Evolutionary conservation across 805 yeast species (phyloP), one percentile per base, ranked within the genome.

Genomic region (Yueomyces sinensis): DNA sequence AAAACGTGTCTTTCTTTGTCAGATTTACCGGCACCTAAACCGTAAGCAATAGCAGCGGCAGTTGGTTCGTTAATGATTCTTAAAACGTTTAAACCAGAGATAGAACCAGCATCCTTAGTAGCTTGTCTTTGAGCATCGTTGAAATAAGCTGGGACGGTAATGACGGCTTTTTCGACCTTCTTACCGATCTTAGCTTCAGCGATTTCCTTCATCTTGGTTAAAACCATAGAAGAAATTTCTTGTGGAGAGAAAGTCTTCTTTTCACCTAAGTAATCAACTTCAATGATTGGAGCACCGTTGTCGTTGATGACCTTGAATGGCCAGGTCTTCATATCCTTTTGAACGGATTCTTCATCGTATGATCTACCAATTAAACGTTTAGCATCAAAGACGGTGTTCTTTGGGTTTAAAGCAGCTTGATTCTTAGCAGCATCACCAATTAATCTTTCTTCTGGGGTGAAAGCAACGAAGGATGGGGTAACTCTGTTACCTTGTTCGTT

Each of bases 31-130:
- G 86, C 84, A 76, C 89, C 94, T 53, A 87, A 74, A 75, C 97
- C 97, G 76, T 87, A 87, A 61, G 97, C 96, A 70, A 87, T 84
- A 52, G 96, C 96, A 57, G 96, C 96, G 45, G 96, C 96, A 50
- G 96, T 80, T 54, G 83, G 83, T 67, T 76, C 82, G 72, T 76
- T 76, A 50, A 76, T 76, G 62, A 76, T 76, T 68, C 83, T 72
- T 62, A 74, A 63, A 53, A 76, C 82, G 72, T 76, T 74, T 65
- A 76, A 68, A 65, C 83, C 83, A 47, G 83, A 74, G 66, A 76
- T 76, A 65, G 75, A 69, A 73, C 83, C 83, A 51, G 83, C 83
- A 60, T 76, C 83, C 68, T 76, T 76, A 65, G 83, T 76, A 52
- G 83, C 83, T 63, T 76, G 83, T 70, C 83, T 72, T 65, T 76